Evolutionary conservation across 371 early-diverging fungal species (phyloP), one percentile per base, ranked within the genome.

Genomic region (Nematocida sp.): DNA sequence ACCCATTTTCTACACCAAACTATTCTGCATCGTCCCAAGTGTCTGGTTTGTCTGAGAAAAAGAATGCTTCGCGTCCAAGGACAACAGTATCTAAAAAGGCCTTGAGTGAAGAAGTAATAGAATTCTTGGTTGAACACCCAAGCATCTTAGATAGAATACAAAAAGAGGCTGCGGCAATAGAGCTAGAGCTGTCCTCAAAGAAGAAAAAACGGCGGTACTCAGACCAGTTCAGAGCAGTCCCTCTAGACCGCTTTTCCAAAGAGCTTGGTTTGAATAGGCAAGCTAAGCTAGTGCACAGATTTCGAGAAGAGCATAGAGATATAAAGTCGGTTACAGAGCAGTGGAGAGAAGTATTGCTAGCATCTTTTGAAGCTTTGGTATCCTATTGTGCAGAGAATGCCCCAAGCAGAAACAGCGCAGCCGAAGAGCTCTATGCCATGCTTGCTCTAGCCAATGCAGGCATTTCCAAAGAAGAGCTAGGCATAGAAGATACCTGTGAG

Each of bases 191-290:
- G n/a, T n/a, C n/a, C n/a, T n/a, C n/a, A n/a, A n/a, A n/a, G n/a
- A n/a, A n/a, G n/a, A n/a, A n/a, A n/a, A n/a, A n/a, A n/a, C n/a
- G 57, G 41, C 54, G 67, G 25, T 53, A 67, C 37, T 57, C 57
- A 11, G 57, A 67, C 45, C 67, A 57, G 49, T 57, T 67, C 23
- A 51, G 32, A 7, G 27, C 13, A 11, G 19, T 32, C 8, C 11
- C 19, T 11, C 11, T 17, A 5, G 40, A 46, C 34, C 13, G 57
- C 38, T 41, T 57, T 17, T 45, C 23, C 19, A 17, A 43, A 11
- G 67, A 67, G 40, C 5, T 57, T 36, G 67, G 56, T n/a, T 32
- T 37, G 5, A 55, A 67, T 45, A 21, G 67, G 31, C 40, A 58
- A 23, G 64, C 46, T 4, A 4, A 41, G 21, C 3, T 55, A 5